Evolutionary conservation across 371 early-diverging fungal genomes (phyloP).

Genomic region (Mortierella sp.): DNA sequence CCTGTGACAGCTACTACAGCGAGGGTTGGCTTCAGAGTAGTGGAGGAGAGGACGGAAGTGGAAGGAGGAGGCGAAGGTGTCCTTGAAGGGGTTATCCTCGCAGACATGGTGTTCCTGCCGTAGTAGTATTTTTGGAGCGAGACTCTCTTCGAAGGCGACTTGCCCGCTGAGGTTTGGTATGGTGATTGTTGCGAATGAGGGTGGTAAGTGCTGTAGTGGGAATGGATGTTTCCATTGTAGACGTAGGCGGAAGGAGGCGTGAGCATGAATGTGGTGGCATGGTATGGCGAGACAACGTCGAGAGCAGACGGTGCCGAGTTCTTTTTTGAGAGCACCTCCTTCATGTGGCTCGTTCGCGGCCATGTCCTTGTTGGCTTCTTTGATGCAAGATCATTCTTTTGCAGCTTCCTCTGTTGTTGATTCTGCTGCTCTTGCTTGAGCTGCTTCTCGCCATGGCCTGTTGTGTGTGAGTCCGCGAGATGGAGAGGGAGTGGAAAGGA

Average conservation of each 20-base stretch:
- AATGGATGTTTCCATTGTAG: slow-evolving; percentile 11
- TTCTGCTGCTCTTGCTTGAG: neutral
- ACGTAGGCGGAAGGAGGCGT: slow-evolving; percentile 46
- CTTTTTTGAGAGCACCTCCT: slow-evolving; percentile 41
- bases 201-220: slow-evolving; percentile 6
- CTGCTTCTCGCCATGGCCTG: slow-evolving; percentile 13
- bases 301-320: slow-evolving; percentile 34
- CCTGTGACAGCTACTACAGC: neutral
- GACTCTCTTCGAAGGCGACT: slow-evolving; percentile 37
- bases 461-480: neutral
- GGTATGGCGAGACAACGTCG: slow-evolving; percentile 47
- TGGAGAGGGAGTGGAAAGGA: too few relatives aligned
- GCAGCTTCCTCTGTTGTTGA: slow-evolving; percentile 5
- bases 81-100: slow-evolving; percentile 12
- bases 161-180: slow-evolving; percentile 13
- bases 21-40: neutral
- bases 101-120: slow-evolving; percentile 28
- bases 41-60: neutral
- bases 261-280: slow-evolving; percentile 50
- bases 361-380: slow-evolving; percentile 28
- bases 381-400: neutral
- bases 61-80: slow-evolving; percentile 29
- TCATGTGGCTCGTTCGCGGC: slow-evolving; percentile 43
- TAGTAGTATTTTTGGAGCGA: slow-evolving; percentile 52
- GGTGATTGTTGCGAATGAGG: neutral